Conservation (phyloP, 768 basidiomycete species). For the Dacryopinax spathularia region DNA sequence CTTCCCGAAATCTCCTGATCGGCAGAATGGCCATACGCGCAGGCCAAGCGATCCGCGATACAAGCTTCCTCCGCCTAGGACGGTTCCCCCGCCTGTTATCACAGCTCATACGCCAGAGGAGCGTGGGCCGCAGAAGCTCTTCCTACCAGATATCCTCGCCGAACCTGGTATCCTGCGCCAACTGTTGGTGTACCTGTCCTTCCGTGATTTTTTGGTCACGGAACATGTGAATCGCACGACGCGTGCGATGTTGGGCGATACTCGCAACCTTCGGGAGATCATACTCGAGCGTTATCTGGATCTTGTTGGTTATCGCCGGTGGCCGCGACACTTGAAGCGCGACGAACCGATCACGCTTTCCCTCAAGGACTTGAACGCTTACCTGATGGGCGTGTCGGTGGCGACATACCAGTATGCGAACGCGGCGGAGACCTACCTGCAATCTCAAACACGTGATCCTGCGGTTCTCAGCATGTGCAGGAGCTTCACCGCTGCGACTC, state of each 20-base stretch:
- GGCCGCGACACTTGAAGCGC: conserved; percentile 34
- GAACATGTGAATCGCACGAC: conserved; percentile 44
- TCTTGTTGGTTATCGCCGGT: conserved; percentile 58
- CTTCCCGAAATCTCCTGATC: not conserved
- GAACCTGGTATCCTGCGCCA: conserved; percentile 37
- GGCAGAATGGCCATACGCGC: not conserved
- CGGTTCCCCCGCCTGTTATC: not conserved
- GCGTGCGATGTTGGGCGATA: conserved; percentile 36
- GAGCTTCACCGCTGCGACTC: conserved; percentile 36
- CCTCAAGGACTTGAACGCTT: conserved; percentile 59
- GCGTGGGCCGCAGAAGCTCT: not conserved
- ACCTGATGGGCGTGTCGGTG: conserved; percentile 64
- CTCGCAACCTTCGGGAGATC: conserved; percentile 40
- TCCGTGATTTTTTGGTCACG: conserved; percentile 55
- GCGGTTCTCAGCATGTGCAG: not conserved
- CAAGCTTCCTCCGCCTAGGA: not conserved
- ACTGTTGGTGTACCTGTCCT: conserved; percentile 50
- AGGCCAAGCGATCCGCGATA: not conserved
- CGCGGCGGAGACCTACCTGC: conserved; percentile 43
- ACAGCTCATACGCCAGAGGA: not conserved
- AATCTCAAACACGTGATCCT: conserved; percentile 31
- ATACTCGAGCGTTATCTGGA: conserved; percentile 54
- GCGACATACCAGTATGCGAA: conserved; percentile 60
- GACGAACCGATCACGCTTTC: conserved; percentile 13
- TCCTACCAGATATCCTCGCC: conserved; percentile 23